A percentile compares a stretch with the other conserved stretches of the same genome.
Conservation (phyloP, 2,329 filamentous ascomycete genomes). For the Fusarium mundagurra region DNA sequence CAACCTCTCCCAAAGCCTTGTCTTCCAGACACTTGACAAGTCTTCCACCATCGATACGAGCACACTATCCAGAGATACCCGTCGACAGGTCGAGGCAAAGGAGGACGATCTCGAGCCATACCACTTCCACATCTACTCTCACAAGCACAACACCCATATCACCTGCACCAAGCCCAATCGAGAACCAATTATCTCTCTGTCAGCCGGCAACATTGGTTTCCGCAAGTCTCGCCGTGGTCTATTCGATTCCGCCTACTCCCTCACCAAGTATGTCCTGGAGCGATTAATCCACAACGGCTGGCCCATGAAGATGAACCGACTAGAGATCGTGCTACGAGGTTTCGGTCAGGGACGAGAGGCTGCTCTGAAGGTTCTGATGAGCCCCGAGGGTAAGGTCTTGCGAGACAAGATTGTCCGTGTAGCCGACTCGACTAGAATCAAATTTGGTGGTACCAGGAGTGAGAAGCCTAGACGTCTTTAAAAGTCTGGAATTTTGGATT, state of each 20-base stretch:
- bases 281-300: conserved; percentile 85
- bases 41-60: conserved; percentile 48
- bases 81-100: conserved; percentile 38
- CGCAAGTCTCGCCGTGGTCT: conserved; percentile 79
- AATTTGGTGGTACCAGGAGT: conserved; percentile 95
- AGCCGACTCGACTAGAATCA: conserved; percentile 86
- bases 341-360: conserved; percentile 91
- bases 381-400: conserved; percentile 81
- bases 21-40: conserved; percentile 52
- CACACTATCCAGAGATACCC: conserved; percentile 39
- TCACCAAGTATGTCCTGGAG: conserved; percentile 84
- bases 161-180: conserved; percentile 86
- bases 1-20: conserved; percentile 50
- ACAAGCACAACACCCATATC: conserved; percentile 95
- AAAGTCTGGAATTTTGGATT: not conserved
- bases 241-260: conserved; percentile 93
- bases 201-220: conserved; percentile 92
- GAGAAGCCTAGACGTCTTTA: conserved; percentile 82
- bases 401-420: conserved; percentile 81
- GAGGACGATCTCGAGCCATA: conserved; percentile 69
- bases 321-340: conserved; percentile 86
- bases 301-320: conserved; percentile 75
- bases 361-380: conserved; percentile 87
- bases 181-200: conserved; percentile 81
- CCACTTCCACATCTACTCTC: conserved; percentile 86